Evolutionary conservation across 225 moss, liverwort and hornwort genomes (phyloP), one percentile per base, ranked within the genome.

Genomic region (Ulota crispa): DNA sequence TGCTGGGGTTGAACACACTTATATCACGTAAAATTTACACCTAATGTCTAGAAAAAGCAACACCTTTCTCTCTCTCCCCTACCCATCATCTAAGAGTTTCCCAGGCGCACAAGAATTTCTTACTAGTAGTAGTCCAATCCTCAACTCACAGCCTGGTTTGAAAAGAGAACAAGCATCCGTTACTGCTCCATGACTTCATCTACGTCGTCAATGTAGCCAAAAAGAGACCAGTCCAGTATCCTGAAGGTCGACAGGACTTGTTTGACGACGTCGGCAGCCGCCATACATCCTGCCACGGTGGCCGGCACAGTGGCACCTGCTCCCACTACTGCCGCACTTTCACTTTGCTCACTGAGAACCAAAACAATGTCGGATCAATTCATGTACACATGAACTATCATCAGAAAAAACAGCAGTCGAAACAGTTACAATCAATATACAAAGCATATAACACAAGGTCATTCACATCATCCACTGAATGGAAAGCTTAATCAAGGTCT

Each of bases 191-290:
- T 93, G 23, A 73, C 68, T 79, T 82, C 82, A 37, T 82, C 82
- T 3, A 36, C 10, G 27, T 82, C 85, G 32, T 86, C 79, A 2
- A 55, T 72, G 0, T 83, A 88, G 39, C 86, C 93, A 63, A 94
- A 94, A 5, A 94, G 85, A 47, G 85, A 76, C 94, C 92, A 94
- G 74, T 94, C 91, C 11, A 76, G 83, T 31, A 94, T 87, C 52
- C 65, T 83, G 74, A 94, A 88, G 52, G 91, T 89, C 21, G 81
- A 83, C 20, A 92, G 84, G 28, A 89, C 66, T 77, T 82, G 81
- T 28, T 83, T 87, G 34, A 92, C 83, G 27, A 94, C 79, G 30
- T 94, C 92, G 3, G 83, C 83, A 41, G 86, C 82, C 18, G 89
- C 32, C 77, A 87, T 69, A 34, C 86, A 85, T 47, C 89, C 88